Evolutionary conservation across 441 rosid genomes (phyloP).

Genomic region (Pelargonium hybrid): DNA sequence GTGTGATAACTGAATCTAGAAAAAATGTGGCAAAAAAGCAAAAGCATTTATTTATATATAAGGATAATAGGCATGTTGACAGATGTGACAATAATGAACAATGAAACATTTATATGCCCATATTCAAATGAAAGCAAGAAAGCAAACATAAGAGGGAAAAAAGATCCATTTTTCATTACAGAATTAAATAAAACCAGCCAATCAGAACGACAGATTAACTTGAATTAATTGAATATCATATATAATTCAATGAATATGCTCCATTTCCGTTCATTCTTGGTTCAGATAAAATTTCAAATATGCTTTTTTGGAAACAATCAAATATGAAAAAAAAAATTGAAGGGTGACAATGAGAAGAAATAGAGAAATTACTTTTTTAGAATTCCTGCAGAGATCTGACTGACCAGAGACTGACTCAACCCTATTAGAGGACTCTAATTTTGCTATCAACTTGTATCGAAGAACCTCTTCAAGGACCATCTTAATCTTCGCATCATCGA

Average conservation of each 20-base stretch:
- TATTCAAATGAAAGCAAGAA: neutral
- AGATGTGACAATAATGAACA: neutral
- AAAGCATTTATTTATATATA: neutral
- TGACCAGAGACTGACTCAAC: conserved; percentile 28
- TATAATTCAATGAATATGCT: too few relatives aligned
- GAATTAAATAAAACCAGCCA: neutral
- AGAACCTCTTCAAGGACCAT: conserved; percentile 58
- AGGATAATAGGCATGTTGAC: neutral
- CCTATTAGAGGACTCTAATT: conserved; percentile 40
- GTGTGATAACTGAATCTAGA: neutral
- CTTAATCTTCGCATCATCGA: conserved; percentile 42
- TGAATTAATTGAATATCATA: neutral
- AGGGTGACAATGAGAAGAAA: neutral
- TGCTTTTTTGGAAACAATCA: neutral
- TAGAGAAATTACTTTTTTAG: neutral
- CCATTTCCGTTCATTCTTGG: too few relatives aligned
- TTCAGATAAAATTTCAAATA: neutral
- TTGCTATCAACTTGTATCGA: conserved; percentile 58
- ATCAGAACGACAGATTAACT: neutral
- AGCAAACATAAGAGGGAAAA: neutral
- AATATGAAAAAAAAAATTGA: neutral
- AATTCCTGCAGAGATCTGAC: neutral
- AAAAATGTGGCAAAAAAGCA: neutral
- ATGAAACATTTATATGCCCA: neutral
- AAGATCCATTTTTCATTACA: neutral